Conservation (phyloP, 257 asterid species). For the Apocynum venetum region DNA sequence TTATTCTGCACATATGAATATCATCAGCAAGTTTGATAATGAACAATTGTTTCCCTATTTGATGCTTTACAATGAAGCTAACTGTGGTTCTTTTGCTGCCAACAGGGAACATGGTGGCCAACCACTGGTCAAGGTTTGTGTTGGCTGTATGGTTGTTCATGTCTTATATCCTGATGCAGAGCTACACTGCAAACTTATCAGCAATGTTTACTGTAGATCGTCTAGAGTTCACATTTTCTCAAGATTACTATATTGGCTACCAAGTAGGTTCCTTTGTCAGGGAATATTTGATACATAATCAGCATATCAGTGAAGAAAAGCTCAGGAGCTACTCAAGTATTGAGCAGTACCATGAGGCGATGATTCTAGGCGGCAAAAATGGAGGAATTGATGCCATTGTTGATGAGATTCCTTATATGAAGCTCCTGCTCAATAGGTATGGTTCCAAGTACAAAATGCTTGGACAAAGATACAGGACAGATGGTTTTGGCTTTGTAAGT, state of each 20-base stretch:
- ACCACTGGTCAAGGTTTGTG: slow-evolving; percentile 54
- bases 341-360: slow-evolving; percentile 17
- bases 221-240: slow-evolving; percentile 32
- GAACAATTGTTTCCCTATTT: not conserved
- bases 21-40: not conserved
- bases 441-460: slow-evolving; percentile 35
- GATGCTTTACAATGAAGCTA: not conserved
- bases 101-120: slow-evolving; percentile 49
- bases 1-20: too few species aligned
- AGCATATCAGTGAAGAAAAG: slow-evolving; percentile 16
- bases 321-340: slow-evolving; percentile 7
- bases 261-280: slow-evolving; percentile 45
- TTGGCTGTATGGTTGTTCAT: slow-evolving; percentile 46
- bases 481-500: slow-evolving; percentile 56
- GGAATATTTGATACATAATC: slow-evolving; percentile 13
- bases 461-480: slow-evolving; percentile 36
- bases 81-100: not conserved
- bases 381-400: slow-evolving; percentile 25
- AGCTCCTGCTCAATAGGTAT: slow-evolving; percentile 37
- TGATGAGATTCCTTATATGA: slow-evolving; percentile 33
- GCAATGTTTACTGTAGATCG: slow-evolving; percentile 57
- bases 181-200: slow-evolving; percentile 56
- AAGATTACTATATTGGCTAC: slow-evolving; percentile 35
- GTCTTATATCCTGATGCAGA: slow-evolving; percentile 56
- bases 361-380: slow-evolving; percentile 20